Conservation (phyloP, 2,329 filamentous ascomycete genomes). For the Colletotrichum magnum region DNA sequence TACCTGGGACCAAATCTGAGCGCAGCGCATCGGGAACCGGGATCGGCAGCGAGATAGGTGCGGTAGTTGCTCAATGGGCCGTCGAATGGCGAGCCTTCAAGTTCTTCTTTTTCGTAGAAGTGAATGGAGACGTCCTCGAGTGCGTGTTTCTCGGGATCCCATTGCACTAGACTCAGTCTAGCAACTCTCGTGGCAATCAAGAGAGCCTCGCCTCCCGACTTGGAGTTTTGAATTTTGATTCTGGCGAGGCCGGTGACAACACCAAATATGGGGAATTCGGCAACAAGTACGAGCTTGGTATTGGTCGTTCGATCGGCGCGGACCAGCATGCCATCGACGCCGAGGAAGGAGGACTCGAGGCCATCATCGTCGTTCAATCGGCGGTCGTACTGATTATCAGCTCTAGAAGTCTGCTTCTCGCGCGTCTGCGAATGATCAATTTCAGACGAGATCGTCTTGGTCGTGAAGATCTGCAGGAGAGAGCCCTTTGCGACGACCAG, state of each 20-base stretch:
- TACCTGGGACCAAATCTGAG: conserved; percentile 92
- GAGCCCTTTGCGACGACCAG: conserved; percentile 94
- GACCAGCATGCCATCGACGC: conserved; percentile 72
- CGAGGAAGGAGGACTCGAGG: conserved; percentile 76
- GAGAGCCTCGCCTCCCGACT: conserved; percentile 86
- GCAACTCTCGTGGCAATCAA: conserved; percentile 90
- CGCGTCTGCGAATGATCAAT: conserved; percentile 62
- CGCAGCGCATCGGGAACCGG: conserved; percentile 91
- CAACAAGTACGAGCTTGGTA: conserved; percentile 86
- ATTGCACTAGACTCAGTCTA: conserved; percentile 93
- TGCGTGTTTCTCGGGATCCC: conserved; percentile 85
- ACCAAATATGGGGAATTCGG: conserved; percentile 87
- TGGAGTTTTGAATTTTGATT: conserved; percentile 79
- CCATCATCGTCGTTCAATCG: conserved; percentile 73
- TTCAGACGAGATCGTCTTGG: conserved; percentile 77
- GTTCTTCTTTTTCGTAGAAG: conserved; percentile 96
- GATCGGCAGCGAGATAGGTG: conserved; percentile 89
- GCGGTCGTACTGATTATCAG: conserved; percentile 64
- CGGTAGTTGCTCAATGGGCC: conserved; percentile 80
- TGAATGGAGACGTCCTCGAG: conserved; percentile 95
- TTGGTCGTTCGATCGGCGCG: conserved; percentile 75
- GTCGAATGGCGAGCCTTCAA: conserved; percentile 86
- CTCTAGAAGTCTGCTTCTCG: conserved; percentile 54
- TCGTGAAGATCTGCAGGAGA: conserved; percentile 89
- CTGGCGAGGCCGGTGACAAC: conserved; percentile 87